These are phyloP conservation scores for Speleostelium caveatum DNA, from an alignment of 78 protist species.

Conservation along the genomic window DNA sequence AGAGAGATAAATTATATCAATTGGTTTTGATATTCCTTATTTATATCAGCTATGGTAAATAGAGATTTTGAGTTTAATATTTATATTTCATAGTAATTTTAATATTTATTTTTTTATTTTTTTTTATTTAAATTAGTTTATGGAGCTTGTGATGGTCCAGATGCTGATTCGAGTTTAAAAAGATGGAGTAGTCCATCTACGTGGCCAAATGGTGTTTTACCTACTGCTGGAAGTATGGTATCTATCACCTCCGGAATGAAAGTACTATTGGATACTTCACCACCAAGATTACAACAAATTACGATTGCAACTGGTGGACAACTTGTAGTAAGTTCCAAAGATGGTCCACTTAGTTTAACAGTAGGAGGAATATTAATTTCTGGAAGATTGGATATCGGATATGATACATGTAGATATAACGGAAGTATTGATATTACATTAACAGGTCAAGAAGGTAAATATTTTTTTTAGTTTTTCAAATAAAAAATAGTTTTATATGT, in stretches of 20 bases:
- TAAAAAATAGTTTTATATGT: no score
- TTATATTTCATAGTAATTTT: no score
- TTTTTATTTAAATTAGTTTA: background rate
- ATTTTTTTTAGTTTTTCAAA: background rate
- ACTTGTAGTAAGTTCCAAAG: constrained; percentile 27
- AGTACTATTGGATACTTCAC: constrained; percentile 27
- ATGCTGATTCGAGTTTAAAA: background rate
- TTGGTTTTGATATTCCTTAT: no score
- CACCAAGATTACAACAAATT: constrained; percentile 29
- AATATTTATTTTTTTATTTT: no score
- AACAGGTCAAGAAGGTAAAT: constrained; percentile 50
- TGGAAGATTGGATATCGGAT: constrained; percentile 65
- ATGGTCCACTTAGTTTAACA: constrained; percentile 32
- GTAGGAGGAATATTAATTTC: constrained; percentile 39
- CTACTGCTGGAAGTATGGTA: constrained; percentile 6
- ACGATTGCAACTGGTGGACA: constrained; percentile 36
- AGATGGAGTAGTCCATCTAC: constrained; percentile 30
- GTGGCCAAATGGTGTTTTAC: constrained; percentile 22
- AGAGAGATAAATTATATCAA: no score
- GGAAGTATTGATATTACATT: constrained; percentile 34
- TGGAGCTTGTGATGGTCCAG: constrained; percentile 49
- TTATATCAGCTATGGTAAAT: no score
- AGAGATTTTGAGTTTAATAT: no score
- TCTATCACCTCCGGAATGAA: background rate
- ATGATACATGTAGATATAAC: constrained; percentile 49